phyloP scores from a whole-genome alignment of 2,329 filamentous ascomycete genomes.

The Ophiocordyceps camponoti-saundersi region DNA sequence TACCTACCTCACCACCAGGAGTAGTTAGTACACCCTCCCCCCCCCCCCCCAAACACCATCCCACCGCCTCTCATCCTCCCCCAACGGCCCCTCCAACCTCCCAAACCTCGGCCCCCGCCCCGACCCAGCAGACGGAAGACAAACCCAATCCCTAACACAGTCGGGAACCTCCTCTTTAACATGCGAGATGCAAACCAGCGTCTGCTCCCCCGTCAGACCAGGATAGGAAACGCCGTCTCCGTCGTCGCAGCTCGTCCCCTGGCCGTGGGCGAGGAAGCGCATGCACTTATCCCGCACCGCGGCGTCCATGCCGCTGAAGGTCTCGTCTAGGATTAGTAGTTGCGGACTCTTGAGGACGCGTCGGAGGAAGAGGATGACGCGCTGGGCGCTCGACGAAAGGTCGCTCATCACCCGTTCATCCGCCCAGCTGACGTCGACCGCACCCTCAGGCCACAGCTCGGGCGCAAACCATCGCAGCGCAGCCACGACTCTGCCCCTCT shows the following conservation, averaged over 20 bases:
- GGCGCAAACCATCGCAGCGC: slow-evolving; percentile 60
- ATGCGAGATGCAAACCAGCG: slow-evolving; percentile 84
- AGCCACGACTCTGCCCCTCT: slow-evolving; percentile 47
- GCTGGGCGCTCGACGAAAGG: slow-evolving; percentile 65
- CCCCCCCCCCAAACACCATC: too few relatives aligned
- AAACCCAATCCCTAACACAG: slow-evolving; percentile 70
- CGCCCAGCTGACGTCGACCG: slow-evolving; percentile 40
- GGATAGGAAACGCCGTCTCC: slow-evolving; percentile 32
- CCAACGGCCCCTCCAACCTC: slow-evolving; percentile 41
- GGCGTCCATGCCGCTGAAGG: slow-evolving; percentile 74
- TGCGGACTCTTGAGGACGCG: slow-evolving; percentile 68
- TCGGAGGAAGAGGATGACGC: slow-evolving; percentile 69
- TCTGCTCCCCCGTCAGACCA: slow-evolving; percentile 55
- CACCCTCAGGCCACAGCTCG: slow-evolving; percentile 47
- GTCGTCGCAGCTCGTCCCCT: slow-evolving; percentile 34
- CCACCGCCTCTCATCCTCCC: slow-evolving; percentile 23
- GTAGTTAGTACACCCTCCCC: too few relatives aligned
- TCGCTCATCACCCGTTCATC: slow-evolving; percentile 52
- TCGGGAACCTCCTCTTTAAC: slow-evolving; percentile 79
- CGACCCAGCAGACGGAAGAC: slow-evolving; percentile 60
- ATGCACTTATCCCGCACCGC: slow-evolving; percentile 74
- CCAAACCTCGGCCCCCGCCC: slow-evolving; percentile 46
- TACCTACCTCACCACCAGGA: slow-evolving; percentile 5
- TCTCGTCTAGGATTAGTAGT: slow-evolving; percentile 72
- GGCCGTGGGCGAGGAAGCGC: slow-evolving; percentile 55